A percentile compares a stretch with the other conserved stretches of the same genome.
Conservation (phyloP, 2,329 filamentous ascomycete species). For the Colletotrichum karsti region DNA sequence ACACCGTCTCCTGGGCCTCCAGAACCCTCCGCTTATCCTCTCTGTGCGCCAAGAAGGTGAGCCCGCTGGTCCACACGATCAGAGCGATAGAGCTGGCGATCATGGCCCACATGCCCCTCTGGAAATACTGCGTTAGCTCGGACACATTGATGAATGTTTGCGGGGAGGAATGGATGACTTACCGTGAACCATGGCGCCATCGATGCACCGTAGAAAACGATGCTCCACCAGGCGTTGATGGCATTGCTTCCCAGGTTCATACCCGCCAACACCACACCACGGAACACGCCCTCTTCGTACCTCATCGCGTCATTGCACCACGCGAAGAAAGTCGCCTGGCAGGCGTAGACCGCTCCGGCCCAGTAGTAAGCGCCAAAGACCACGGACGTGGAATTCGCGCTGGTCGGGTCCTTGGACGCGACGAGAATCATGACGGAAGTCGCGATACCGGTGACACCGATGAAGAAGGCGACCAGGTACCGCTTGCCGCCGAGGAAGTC, state of each 20-base stretch:
- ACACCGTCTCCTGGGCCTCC: slow-evolving; percentile 10
- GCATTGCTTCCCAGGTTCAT: slow-evolving; percentile 77
- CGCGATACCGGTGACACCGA: slow-evolving; percentile 69
- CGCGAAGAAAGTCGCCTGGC: slow-evolving; percentile 78
- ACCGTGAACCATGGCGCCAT: slow-evolving; percentile 73
- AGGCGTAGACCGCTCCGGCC: slow-evolving; percentile 75
- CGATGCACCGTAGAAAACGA: slow-evolving; percentile 74
- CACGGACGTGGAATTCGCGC: slow-evolving; percentile 52
- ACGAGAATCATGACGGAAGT: slow-evolving; percentile 71
- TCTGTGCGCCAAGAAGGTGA: slow-evolving; percentile 53
- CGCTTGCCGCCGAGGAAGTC: slow-evolving; percentile 71
- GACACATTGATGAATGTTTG: neutral
- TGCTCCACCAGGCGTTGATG: slow-evolving; percentile 78
- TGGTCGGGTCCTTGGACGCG: slow-evolving; percentile 50
- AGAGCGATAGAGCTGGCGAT: slow-evolving; percentile 69
- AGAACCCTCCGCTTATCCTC: slow-evolving; percentile 16
- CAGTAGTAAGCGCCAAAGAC: slow-evolving; percentile 75
- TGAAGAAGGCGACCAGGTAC: slow-evolving; percentile 73
- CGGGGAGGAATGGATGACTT: slow-evolving; percentile 38
- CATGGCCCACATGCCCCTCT: slow-evolving; percentile 80
- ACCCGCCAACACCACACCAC: slow-evolving; percentile 73
- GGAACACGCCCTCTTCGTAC: slow-evolving; percentile 68
- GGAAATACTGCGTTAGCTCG: neutral
- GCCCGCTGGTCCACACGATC: slow-evolving; percentile 64
- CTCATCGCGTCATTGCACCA: slow-evolving; percentile 79